Base-by-base conservation (phyloP, 1,139 yeast genomes). In the Sugiyamaella sp. region DNA sequence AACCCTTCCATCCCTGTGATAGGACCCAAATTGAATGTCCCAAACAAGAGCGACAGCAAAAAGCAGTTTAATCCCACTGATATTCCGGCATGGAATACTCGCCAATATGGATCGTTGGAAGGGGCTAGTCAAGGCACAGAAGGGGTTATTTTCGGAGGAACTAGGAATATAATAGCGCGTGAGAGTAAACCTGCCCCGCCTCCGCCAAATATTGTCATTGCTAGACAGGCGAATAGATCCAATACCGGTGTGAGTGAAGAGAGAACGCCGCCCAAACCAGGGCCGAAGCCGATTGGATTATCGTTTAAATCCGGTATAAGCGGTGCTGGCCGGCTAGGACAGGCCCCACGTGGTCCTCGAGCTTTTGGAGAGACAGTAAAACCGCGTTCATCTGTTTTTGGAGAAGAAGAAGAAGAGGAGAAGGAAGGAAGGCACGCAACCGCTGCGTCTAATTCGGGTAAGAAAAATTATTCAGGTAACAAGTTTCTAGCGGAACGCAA, bases 81-180 rank as follows among this genome's bases (percentile, higher is more conserved):
- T 44, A 63, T 69, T 21, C 71, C 75, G 12, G 74, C 74, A 10
- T 81, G 86, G 85, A 80, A 82, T 59, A 74, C 84, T 0, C 60
- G 72, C 14, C 86, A 82, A 62, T 82, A 82, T 60, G 86, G 86
- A 0, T 80, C 75, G 58, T 77, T 79, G 74, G 75, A 74, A 25
- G 84, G 85, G 8, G 81, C 83, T 1, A 77, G 76, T 49, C 84
- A 80, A 57, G 68, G 72, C 2, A 71, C 78, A 0, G 84, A 81
- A 60, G 74, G 75, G 21, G 73, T 80, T n/a, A 79, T 77, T 0
- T 74, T 80, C 60, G 82, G 84, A 1, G 76, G 74, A 24, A 69
- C 75, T 50, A 71, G 83, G 54, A 75, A 79, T 62, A 74, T 80
- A 51, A 57, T 70, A 27, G 60, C 53, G 9, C 55, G 47, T 2